phyloP scores from a whole-genome alignment of 163 green algal species.

The Prototheca stagnorum region DNA sequence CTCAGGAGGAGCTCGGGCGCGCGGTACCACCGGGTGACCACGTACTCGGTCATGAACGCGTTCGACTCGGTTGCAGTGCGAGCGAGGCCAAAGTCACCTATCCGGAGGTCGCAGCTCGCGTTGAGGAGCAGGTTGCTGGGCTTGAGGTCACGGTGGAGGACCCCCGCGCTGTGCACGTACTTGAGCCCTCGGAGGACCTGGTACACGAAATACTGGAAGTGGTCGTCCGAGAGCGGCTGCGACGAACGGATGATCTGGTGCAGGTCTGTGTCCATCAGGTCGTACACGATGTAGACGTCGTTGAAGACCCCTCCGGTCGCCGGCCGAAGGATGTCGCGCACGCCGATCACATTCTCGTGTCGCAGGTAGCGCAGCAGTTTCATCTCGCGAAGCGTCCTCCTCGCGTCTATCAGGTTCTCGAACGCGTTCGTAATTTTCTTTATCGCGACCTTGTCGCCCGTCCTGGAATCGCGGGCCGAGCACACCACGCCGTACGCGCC shows the following conservation, averaged over 20 bases:
- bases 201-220: constrained; percentile 95
- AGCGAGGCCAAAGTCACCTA: constrained; percentile 92
- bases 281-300: constrained; percentile 96
- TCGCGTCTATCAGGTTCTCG: constrained; percentile 79
- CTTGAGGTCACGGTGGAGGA: constrained; percentile 96
- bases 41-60: constrained; percentile 81
- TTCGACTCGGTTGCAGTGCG: constrained; percentile 2
- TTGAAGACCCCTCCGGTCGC: constrained; percentile 42
- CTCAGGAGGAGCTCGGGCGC: constrained; percentile 92
- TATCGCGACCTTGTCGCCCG: constrained; percentile 80
- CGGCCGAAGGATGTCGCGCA: constrained; percentile 50
- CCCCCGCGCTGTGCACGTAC: constrained; percentile 77
- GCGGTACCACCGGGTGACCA: constrained; percentile 94
- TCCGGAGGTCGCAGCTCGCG: constrained; percentile 90
- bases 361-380: constrained; percentile 4
- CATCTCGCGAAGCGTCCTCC: constrained; percentile 75
- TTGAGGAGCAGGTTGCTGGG: constrained; percentile 94
- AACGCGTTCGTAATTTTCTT: constrained; percentile 97
- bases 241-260: constrained; percentile 95
- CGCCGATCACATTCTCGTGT: constrained; percentile 86
- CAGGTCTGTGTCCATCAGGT: constrained; percentile 98
- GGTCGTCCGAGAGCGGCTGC: constrained; percentile 84
- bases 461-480: constrained; percentile 55
- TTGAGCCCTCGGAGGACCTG: constrained; percentile 89
- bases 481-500: constrained; percentile 92